These are phyloP conservation scores for Cyclospora cayetanensis DNA, from an alignment of 169 alveolate genomes.

Conservation along the genomic window DNA sequence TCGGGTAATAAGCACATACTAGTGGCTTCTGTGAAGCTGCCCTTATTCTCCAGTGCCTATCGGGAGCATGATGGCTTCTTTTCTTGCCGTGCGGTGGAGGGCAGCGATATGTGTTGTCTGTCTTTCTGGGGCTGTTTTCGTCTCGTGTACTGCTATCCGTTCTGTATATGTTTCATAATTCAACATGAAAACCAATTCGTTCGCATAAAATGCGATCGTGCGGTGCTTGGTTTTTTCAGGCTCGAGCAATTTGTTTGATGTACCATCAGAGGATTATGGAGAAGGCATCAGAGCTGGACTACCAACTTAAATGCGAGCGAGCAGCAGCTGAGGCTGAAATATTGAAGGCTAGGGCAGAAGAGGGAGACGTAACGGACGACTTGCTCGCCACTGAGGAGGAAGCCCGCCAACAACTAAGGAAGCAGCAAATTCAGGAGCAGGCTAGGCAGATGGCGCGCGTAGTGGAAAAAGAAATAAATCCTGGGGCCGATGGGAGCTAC, in stretches of 20 bases:
- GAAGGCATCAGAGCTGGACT: conserved; percentile 52
- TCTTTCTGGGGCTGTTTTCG: background rate
- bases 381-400: background rate
- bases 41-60: background rate
- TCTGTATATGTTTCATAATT: background rate
- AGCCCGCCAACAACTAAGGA: background rate
- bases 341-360: conserved; percentile 44
- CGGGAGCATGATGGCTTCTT: background rate
- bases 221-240: conserved; percentile 16
- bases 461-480: conserved; percentile 62
- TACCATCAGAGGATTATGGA: conserved; percentile 35
- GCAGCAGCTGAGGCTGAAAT: conserved; percentile 51
- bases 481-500: conserved; percentile 65
- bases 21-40: background rate
- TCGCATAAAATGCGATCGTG: background rate
- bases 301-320: conserved; percentile 23
- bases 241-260: conserved; percentile 51
- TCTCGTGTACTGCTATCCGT: background rate
- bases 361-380: conserved; percentile 8
- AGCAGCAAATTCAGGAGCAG: conserved; percentile 31
- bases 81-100: background rate
- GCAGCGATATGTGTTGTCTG: background rate
- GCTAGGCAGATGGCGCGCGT: conserved; percentile 44
- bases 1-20: background rate
- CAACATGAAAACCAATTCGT: background rate